A percentile compares a stretch with the other conserved stretches of the same genome.
These are phyloP conservation scores for Plasmodium billcollinsi DNA, from an alignment of 169 alveolate genomes.

Conservation along the genomic window DNA sequence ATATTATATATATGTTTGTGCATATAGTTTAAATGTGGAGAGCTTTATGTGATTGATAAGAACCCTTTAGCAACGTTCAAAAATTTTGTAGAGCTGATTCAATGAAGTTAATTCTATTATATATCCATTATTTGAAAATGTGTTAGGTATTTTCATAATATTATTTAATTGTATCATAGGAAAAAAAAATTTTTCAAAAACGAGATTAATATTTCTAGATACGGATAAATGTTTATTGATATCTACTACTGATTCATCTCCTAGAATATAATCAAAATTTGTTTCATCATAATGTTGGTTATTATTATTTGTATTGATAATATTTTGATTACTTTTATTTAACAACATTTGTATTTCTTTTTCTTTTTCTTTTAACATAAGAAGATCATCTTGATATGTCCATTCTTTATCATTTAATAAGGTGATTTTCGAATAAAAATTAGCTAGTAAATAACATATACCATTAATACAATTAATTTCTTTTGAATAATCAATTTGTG, in stretches of 20 bases:
- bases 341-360: background rate
- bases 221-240: slow-evolving; percentile 53
- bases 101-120: slow-evolving; percentile 78
- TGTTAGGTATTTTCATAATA: slow-evolving; percentile 45
- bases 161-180: slow-evolving; percentile 68
- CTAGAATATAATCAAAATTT: slow-evolving; percentile 27
- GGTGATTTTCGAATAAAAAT: slow-evolving; percentile 58
- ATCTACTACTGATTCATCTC: slow-evolving; percentile 64
- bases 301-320: too few relatives aligned
- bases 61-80: slow-evolving; percentile 54
- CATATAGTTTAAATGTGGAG: too few relatives aligned
- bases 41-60: too few relatives aligned
- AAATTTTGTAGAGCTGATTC: slow-evolving; percentile 78
- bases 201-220: slow-evolving; percentile 60
- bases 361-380: slow-evolving; percentile 48
- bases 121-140: slow-evolving; percentile 56
- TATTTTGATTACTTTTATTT: background rate
- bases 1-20: too few relatives aligned
- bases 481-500: slow-evolving; percentile 51
- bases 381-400: slow-evolving; percentile 61
- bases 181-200: slow-evolving; percentile 65
- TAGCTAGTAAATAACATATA: slow-evolving; percentile 48
- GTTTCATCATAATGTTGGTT: background rate
- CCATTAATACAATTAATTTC: slow-evolving; percentile 68
- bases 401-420: slow-evolving; percentile 33